phyloP scores from a whole-genome alignment of 768 basidiomycete genomes.

The Agaricus subrufescens region DNA sequence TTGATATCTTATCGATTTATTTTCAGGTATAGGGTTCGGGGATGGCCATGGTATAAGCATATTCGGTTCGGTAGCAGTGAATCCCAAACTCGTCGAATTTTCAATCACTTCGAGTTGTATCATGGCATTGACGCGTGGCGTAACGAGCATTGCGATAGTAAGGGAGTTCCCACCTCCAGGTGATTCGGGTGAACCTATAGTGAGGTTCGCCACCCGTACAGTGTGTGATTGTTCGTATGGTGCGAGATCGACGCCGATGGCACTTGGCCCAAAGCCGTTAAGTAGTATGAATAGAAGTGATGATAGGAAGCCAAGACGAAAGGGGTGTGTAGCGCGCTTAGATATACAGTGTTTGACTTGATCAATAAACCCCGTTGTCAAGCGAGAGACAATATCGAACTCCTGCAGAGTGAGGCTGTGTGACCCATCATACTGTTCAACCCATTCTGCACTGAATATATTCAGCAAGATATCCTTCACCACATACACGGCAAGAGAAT shows the following conservation, averaged over 20 bases:
- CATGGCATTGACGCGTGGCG: background rate
- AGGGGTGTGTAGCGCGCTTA: background rate
- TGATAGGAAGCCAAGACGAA: background rate
- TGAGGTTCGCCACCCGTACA: background rate
- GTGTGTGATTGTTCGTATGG: too few species aligned
- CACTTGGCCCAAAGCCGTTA: background rate
- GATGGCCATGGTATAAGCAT: conserved; percentile 3
- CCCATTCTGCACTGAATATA: conserved; percentile 8
- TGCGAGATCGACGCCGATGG: too few species aligned
- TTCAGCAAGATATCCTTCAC: background rate
- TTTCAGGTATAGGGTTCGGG: background rate
- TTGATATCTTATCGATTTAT: background rate
- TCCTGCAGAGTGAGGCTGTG: background rate
- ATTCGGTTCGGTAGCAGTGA: background rate
- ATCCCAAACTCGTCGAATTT: background rate
- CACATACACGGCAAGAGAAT: background rate
- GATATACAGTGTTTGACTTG: conserved; percentile 1
- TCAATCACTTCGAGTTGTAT: conserved; percentile 1
- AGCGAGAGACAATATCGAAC: conserved; percentile 4
- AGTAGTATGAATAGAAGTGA: background rate
- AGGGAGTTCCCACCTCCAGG: too few species aligned
- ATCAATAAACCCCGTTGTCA: conserved; percentile 1
- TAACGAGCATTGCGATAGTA: too few species aligned
- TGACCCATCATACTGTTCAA: background rate
- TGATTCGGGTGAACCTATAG: background rate